Base-by-base conservation (phyloP, 2,329 filamentous ascomycete species). In the Pseudocercospora fuligena region DNA sequence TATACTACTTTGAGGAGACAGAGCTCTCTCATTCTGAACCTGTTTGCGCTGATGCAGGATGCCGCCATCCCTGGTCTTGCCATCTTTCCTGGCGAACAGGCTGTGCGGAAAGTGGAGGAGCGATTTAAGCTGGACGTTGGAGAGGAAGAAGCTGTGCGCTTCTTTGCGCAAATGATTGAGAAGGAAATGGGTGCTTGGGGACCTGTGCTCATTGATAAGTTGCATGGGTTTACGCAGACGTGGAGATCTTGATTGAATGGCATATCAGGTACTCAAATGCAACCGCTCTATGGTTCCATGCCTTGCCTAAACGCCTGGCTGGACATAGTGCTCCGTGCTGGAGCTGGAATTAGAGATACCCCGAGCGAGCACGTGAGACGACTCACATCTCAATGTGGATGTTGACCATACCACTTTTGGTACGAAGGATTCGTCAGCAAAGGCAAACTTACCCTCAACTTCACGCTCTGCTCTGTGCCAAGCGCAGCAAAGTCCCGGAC, bases 41-140 rank as follows among this genome's bases (percentile, higher is more conserved):
- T 99, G 53, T 99, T 99, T 79, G 93, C 92, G 74, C 84, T 99
- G 65, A 99, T 99, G 95, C 91, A 97, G 16, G 93, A 98, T 78
- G 94, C 95, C 46, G 97, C 97, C 76, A 97, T 99, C 66, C 95
- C 94, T 0, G 96, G 98, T 74, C 96, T 99, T 75, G 90, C 91
- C 66, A 86, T 97, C 23, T 76, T 76, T 31, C 71, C 67, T 21
- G 72, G 66, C 3, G 94, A 97, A 80, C 96, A 96, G 81, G 94
- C 93, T 11, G 94, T 98, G 16, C 83, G 94, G 73, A 99, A 98
- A 81, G 94, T 99, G 5, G 90, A 95, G 77, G 95, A 99, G 81
- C 84, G 95, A 43, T 97, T 99, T 78, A 93, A 96, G 80, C 80
- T 99, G 59, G 94, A 97, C 76, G 87, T 97, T 77, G 91, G 86